Base-by-base conservation (phyloP, 192 early-diverging fungal species). In the Gonapodya sp. region DNA sequence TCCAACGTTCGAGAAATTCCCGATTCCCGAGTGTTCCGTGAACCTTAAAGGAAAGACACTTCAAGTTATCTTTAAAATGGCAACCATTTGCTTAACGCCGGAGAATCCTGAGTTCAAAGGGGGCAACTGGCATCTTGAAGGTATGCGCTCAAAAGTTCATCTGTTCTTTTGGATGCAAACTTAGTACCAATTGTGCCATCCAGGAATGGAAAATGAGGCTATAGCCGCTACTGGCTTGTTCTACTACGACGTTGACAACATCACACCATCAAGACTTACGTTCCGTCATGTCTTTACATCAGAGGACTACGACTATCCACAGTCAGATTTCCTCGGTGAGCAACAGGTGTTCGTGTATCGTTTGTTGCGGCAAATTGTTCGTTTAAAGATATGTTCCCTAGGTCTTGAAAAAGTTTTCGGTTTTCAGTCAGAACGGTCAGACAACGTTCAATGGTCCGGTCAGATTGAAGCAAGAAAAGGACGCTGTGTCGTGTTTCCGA, bases 211-310 rank as follows among this genome's bases (percentile, higher is more conserved):
- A 2, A 88, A 91, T 83, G 94, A 95, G 81, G 83, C 86, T 75
- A 93, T 95, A 64, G 86, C 92, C 0, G 92, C 94, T 0, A 91
- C 92, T 0, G 94, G 92, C 1, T 88, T 95, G 37, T 90, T 91
- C 82, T 94, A 93, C 83, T 93, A 93, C 83, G 86, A 88, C 78
- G 82, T 90, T 0, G 88, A 89, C 33, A 93, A 95, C 87, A 90
- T 94, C 78, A 89, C 88, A n/a, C 85, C 88, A 2, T 88, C 88
- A 32, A 84, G 85, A 0, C 86, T 93, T 34, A 79, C 78, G 0
- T 95, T 94, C 83, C 89, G 90, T 30, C 79, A 82, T 1, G 73
- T 35, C 1, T 78, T 78, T n/a, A 81, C 81, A n/a, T 80, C 74
- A 1, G 46, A 79, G 0, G 36, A 75, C 1, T 83, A 85, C 2